These are phyloP conservation scores for Hymenotorrendiella dingleyae DNA, from an alignment of 2,329 filamentous ascomycete species.

Conservation along the genomic window DNA sequence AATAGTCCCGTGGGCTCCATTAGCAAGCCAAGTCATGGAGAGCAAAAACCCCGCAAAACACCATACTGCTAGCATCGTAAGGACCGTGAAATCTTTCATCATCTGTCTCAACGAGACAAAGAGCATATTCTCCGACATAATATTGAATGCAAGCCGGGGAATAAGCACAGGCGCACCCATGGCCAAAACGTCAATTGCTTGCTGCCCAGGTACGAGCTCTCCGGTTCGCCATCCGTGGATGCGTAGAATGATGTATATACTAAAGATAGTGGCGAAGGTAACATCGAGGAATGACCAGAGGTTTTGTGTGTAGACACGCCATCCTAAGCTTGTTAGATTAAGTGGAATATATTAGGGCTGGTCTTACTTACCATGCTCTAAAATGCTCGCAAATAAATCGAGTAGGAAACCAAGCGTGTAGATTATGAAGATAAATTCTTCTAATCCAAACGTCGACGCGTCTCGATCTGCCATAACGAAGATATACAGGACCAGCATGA, in stretches of 20 bases:
- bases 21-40: slow-evolving; percentile 71
- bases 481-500: slow-evolving; percentile 64
- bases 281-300: slow-evolving; percentile 85
- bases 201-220: slow-evolving; percentile 46
- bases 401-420: slow-evolving; percentile 67
- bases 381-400: slow-evolving; percentile 21
- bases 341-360: slow-evolving; percentile 31
- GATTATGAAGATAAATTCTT: slow-evolving; percentile 63
- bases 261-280: slow-evolving; percentile 67
- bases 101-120: slow-evolving; percentile 77
- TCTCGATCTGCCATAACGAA: slow-evolving; percentile 65
- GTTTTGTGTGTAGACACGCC: slow-evolving; percentile 82
- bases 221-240: slow-evolving; percentile 54
- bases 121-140: slow-evolving; percentile 78
- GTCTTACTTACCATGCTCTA: slow-evolving; percentile 33
- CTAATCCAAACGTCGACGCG: slow-evolving; percentile 45
- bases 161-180: slow-evolving; percentile 73
- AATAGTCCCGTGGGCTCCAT: slow-evolving; percentile 54
- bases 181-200: slow-evolving; percentile 72
- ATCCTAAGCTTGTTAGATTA: slow-evolving; percentile 30
- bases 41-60: slow-evolving; percentile 79
- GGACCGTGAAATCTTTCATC: slow-evolving; percentile 78
- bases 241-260: slow-evolving; percentile 61
- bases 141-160: slow-evolving; percentile 73
- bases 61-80: slow-evolving; percentile 72